Percentiles rank a stretch among this genome's conserved stretches.
phyloP scores from a whole-genome alignment of 2,329 filamentous ascomycete genomes.

The Fusarium floridanum region DNA sequence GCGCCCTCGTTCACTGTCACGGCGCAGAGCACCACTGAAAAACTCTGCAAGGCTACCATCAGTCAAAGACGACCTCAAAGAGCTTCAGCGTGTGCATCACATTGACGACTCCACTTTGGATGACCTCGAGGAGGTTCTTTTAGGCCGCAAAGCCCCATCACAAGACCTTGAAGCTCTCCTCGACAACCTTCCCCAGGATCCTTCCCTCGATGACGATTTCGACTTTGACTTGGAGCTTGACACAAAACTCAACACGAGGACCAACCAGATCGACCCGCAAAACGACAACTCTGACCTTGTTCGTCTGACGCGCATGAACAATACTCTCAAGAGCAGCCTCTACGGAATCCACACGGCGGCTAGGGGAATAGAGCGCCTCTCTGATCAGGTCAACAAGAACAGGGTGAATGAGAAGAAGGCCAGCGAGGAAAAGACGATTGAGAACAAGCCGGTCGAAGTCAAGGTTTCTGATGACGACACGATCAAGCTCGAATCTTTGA shows the following conservation, averaged over 20 bases:
- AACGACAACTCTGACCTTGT: conserved; percentile 56
- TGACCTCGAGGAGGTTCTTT: conserved; percentile 66
- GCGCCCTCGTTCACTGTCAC: conserved; percentile 57
- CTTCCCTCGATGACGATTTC: conserved; percentile 39
- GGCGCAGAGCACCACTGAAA: conserved; percentile 59
- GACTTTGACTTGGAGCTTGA: conserved; percentile 46
- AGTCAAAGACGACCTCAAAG: conserved; percentile 67
- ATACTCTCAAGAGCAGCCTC: conserved; percentile 64
- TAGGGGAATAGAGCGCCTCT: conserved; percentile 69
- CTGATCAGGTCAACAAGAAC: conserved; percentile 62
- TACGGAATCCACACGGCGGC: conserved; percentile 67
- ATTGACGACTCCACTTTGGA: conserved; percentile 73
- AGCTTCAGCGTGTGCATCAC: conserved; percentile 65
- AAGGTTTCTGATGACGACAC: conserved; percentile 14
- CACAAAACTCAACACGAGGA: conserved; percentile 43
- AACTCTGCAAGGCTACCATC: conserved; percentile 68
- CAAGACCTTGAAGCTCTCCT: conserved; percentile 43
- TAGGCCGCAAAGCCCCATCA: conserved; percentile 51
- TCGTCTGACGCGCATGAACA: conserved; percentile 64
- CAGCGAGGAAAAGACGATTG: not conserved
- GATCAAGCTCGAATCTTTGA: not conserved
- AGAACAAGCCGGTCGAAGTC: not conserved
- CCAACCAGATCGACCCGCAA: conserved; percentile 37
- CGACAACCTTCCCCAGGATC: conserved; percentile 43
- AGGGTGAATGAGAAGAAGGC: conserved; percentile 23